phyloP scores from a whole-genome alignment of 2,329 filamentous ascomycete species.

The Clarireedia paspali region DNA sequence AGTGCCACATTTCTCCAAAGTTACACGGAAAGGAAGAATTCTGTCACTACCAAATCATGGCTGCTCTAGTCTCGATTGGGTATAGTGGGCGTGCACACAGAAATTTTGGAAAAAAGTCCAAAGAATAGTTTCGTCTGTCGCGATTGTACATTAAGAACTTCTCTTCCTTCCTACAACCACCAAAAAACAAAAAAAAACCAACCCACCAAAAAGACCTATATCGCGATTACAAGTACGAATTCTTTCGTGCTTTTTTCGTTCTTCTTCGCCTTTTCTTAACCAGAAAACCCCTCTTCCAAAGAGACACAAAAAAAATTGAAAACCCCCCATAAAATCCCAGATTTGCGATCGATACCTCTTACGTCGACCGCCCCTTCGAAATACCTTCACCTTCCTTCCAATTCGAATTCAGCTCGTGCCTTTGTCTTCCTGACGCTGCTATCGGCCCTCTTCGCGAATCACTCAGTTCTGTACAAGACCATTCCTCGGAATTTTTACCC shows the following conservation, averaged over 20 bases:
- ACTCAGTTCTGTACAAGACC: slow-evolving; percentile 16
- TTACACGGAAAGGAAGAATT: not conserved
- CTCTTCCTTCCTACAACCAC: slow-evolving; percentile 12
- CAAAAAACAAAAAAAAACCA: slow-evolving; percentile 10
- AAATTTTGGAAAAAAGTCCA: slow-evolving; percentile 14
- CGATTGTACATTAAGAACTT: slow-evolving; percentile 13
- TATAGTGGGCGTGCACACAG: slow-evolving; percentile 1
- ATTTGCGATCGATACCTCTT: slow-evolving; percentile 21
- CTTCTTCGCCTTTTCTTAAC: slow-evolving; percentile 28
- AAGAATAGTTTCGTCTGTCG: slow-evolving; percentile 11
- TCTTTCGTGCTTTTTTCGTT: slow-evolving; percentile 29
- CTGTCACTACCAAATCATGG: not conserved
- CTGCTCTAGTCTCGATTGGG: not conserved
- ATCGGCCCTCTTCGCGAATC: not conserved
- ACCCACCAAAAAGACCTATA: slow-evolving; percentile 17
- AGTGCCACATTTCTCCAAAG: too few relatives aligned
- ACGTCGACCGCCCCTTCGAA: slow-evolving; percentile 2
- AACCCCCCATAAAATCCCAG: slow-evolving; percentile 27
- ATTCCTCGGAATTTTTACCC: slow-evolving; percentile 12
- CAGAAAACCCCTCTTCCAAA: slow-evolving; percentile 27
- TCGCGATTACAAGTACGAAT: slow-evolving; percentile 28
- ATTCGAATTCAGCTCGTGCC: not conserved
- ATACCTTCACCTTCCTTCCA: slow-evolving; percentile 7
- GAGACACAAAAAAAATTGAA: slow-evolving; percentile 34
- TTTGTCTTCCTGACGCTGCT: slow-evolving; percentile 15